These are phyloP conservation scores for Taphrina populina DNA, from an alignment of 1,139 yeast species.

Conservation along the genomic window DNA sequence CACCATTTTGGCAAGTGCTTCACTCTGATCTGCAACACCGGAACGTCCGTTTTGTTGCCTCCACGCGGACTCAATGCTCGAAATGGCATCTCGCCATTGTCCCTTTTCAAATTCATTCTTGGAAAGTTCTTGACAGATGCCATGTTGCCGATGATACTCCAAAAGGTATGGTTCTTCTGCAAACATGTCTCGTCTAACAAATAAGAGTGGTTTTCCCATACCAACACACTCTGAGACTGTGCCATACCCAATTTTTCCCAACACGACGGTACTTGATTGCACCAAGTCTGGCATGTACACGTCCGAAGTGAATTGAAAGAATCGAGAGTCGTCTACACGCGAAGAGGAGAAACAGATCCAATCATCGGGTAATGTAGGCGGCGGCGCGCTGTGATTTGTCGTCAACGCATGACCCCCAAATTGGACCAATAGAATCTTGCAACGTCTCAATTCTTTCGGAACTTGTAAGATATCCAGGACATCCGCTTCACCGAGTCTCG, in stretches of 20 bases:
- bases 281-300: constrained; percentile 27
- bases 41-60: no score
- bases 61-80: no score
- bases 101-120: constrained; percentile 6
- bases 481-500: not conserved
- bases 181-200: constrained; percentile 22
- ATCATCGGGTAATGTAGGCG: constrained; percentile 1
- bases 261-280: constrained; percentile 4
- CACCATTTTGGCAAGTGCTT: constrained; percentile 1
- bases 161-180: constrained; percentile 21
- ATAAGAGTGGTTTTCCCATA: constrained; percentile 22
- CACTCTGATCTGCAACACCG: constrained; percentile 8
- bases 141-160: constrained; percentile 6
- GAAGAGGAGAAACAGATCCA: constrained; percentile 13
- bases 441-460: not conserved
- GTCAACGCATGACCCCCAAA: constrained; percentile 12
- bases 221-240: constrained; percentile 23
- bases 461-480: constrained; percentile 1
- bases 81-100: not conserved
- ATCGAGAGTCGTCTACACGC: not conserved
- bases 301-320: not conserved
- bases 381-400: no score
- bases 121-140: constrained; percentile 1
- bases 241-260: constrained; percentile 33
- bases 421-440: constrained; percentile 16